Evolutionary conservation across 805 yeast genomes (phyloP), one percentile per base, ranked within the genome.

Genomic region (Candida ponderosae): DNA sequence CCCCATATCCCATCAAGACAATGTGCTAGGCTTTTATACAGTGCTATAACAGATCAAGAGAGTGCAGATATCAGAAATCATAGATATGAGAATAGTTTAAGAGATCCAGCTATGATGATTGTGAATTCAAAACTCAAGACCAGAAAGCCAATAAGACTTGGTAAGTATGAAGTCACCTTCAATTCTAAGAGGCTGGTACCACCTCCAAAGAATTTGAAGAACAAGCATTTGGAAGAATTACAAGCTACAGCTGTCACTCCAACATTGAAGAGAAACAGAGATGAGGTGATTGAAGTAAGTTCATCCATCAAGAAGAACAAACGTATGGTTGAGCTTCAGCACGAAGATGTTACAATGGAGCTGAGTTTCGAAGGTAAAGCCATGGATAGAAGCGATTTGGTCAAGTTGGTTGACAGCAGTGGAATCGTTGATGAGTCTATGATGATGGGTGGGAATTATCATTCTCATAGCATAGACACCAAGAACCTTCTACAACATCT

Each of bases 311-410:
- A 53, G 41, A 53, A 53, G 34, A 53, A 53, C 34, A 50, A 42
- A 38, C 44, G 57, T 29, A 42, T 45, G 39, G 26, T 32, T 1
- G 46, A 42, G 15, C 10, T 43, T 14, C 42, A 30, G 29, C 35
- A 23, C 23, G 38, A 35, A 27, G 51, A 51, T 18, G 44, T 57
- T 2, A 47, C 59, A 2, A 60, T 63, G 52, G 72, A 66, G 18
- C 40, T 66, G 36, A 63, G 69, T 48, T 66, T 66, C 40, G 72
- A 66, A 43, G 72, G 72, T 9, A 66, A 66, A 40, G 72, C 70
- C 2, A 52, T 66, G 57, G 66, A 65, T 46, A 59, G 57, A 37
- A 62, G 62, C 39, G 72, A 66, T 46, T 45, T 64, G 13, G 62
- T 64, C 30, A 57, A 62, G 32, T 51, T 66, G 46, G 67, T 65